Base-by-base conservation (phyloP, 768 basidiomycete genomes). In the Suillus cothurnatus region DNA sequence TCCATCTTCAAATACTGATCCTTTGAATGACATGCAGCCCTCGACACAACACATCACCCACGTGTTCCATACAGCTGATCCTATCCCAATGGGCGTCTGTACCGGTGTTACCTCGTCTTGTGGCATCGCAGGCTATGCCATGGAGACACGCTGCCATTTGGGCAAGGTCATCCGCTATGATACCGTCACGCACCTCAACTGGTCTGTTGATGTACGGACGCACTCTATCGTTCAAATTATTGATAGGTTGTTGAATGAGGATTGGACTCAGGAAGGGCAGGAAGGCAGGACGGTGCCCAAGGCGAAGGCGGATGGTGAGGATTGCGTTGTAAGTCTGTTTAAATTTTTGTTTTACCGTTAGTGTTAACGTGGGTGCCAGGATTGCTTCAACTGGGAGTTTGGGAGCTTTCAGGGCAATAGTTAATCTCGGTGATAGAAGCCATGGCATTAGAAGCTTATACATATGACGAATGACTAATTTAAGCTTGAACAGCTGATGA, bases 1-100 rank as follows among this genome's bases (percentile, higher is more conserved):
- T 34, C 38, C 23, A 47, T 47, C 26, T n/a, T 14, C 17, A 34
- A 61, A 26, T 61, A 31, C 64, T 65, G 2, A 70, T 36, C 31
- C 39, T 53, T 53, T 49, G 21, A 57, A 47, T 23, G 49, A 19
- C 56, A 4, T 36, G 21, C 69, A 92, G 90, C 91, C 89, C 0
- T 88, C 89, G 2, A 82, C 82, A 0, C 85, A 88, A 4, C 91
- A 93, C 67, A 81, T 97, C 49, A 95, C 91, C 0, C 94, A 98
- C 71, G 82, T 98, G 9, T 97, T 92, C 71, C 91, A 98, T 73
- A 98, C 92, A 1, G 96, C 91, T 26, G 97, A 99, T 81, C 96
- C 96, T 0, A 93, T 98, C 41, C 86, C 96, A 4, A 92, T 92
- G 86, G 93, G 92, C 1, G 83, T 83, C 0, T 95, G 94, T 71